Conservation (phyloP, 1,284 basidiomycete species). For the Pterulicium gracile region DNA sequence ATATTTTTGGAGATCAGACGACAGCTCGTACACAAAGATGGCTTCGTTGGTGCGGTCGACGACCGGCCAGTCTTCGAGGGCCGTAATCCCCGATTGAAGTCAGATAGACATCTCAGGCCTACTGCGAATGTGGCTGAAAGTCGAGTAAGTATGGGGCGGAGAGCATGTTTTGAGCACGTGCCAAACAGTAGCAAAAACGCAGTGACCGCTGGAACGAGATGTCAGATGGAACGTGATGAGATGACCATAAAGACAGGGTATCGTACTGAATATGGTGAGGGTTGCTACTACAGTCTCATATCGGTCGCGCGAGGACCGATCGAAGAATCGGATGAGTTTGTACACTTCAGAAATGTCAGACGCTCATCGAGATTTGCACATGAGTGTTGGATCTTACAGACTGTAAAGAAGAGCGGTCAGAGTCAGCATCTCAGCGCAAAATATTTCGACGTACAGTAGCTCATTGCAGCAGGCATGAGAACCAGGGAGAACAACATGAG, state of each 20-base stretch:
- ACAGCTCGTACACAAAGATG: conserved; percentile 8
- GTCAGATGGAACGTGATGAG: conserved; percentile 4
- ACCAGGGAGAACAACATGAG: conserved; percentile 58
- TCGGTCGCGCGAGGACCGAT: conserved; percentile 37
- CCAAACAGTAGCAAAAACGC: conserved; percentile 62
- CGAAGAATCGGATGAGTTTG: conserved; percentile 72
- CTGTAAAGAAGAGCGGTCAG: conserved; percentile 21
- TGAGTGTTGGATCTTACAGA: conserved; percentile 31
- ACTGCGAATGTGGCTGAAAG: conserved; percentile 44
- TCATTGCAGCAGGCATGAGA: conserved; percentile 65
- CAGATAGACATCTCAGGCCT: conserved; percentile 66
- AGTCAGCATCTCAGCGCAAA: conserved; percentile 7
- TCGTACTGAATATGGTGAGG: conserved; percentile 71
- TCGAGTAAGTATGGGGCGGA: neutral
- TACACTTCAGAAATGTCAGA: conserved; percentile 38
- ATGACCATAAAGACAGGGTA: neutral
- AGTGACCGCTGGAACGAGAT: conserved; percentile 41
- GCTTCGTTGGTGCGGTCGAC: conserved; percentile 21
- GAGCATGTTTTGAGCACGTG: neutral
- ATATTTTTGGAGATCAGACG: neutral
- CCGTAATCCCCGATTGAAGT: conserved; percentile 67
- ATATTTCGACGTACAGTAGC: conserved; percentile 49
- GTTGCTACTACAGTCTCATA: conserved; percentile 66
- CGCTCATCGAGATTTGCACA: neutral
- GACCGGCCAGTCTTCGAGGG: conserved; percentile 66